Evolutionary conservation across 2,329 filamentous ascomycete species (phyloP).

Genomic region (Alternaria dauci): DNA sequence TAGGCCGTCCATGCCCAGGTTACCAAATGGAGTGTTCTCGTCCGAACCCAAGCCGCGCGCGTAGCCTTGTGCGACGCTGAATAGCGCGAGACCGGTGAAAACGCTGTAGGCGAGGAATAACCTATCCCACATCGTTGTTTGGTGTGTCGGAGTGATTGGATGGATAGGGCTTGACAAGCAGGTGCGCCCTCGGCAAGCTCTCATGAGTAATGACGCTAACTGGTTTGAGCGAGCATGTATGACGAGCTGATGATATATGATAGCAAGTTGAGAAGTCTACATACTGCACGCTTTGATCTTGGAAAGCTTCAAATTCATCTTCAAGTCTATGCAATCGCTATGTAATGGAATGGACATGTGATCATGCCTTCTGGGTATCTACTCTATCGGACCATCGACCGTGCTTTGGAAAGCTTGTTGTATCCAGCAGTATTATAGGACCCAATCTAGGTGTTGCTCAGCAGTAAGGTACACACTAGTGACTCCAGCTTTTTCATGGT

Average conservation of each 20-base stretch:
- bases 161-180: background rate
- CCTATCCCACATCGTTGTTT: background rate
- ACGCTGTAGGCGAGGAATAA: background rate
- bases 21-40: background rate
- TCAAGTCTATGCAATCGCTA: too few relatives aligned
- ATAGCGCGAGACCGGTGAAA: background rate
- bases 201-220: background rate
- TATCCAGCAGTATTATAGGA: background rate
- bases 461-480: background rate
- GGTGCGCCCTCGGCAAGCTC: background rate
- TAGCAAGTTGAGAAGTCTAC: background rate
- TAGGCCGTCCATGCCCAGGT: background rate
- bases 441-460: background rate
- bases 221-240: background rate
- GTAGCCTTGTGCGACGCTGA: background rate
- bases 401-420: background rate
- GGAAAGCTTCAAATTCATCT: background rate
- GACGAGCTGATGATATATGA: background rate
- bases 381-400: background rate
- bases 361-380: constrained; percentile 1
- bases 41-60: background rate
- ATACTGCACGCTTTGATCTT: background rate
- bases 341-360: background rate
- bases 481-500: background rate
- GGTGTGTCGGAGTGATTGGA: background rate